Evolutionary conservation across 768 basidiomycete genomes (phyloP), one percentile per base, ranked within the genome.

Genomic region (Mycena haematopus): DNA sequence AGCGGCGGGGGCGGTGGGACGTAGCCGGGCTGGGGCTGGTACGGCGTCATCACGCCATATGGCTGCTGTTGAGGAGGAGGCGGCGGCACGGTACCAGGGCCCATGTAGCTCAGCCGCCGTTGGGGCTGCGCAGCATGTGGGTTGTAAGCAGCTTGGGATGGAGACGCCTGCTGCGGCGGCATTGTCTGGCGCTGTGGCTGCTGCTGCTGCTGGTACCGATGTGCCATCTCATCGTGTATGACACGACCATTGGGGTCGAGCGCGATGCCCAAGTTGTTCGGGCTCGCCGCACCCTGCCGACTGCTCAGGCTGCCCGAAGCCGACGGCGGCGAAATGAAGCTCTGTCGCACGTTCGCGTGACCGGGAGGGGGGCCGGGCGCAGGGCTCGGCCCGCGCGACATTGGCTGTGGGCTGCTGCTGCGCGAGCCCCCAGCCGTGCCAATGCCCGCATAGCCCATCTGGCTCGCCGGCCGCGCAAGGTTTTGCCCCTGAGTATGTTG

Each of bases 231-330:
- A 74, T 96, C 95, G 63, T 90, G 86, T 36, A 89, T 78, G 6
- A 96, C 95, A 15, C 88, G 83, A 9, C 95, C 95, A 60, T 79
- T 85, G 0, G 89, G 87, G 65, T 93, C 94, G 3, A 96, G 79
- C 2, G 86, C 83, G 62, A 96, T 96, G 3, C 95, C 94, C 4
- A 93, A 82, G n/a, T 81, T 80, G 60, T 90, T 93, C 31, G 90
- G 90, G 60, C 89, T 92, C 15, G 89, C 80, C n/a, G 88, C 81
- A 0, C 90, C 52, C 22, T 42, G 84, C 42, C 77, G 65, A 69
- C 78, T 74, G 22, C 22, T 24, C 2, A 74, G 69, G 58, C 60
- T 63, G 33, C 70, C 65, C 47, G 74, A 70, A 15, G 73, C 62
- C 35, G 79, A 73, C n/a, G 81, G 80, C 25, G 79, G 69, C 49